Evolutionary conservation across 2,329 filamentous ascomycete genomes (phyloP).

Genomic region (Alternaria gaisen): DNA sequence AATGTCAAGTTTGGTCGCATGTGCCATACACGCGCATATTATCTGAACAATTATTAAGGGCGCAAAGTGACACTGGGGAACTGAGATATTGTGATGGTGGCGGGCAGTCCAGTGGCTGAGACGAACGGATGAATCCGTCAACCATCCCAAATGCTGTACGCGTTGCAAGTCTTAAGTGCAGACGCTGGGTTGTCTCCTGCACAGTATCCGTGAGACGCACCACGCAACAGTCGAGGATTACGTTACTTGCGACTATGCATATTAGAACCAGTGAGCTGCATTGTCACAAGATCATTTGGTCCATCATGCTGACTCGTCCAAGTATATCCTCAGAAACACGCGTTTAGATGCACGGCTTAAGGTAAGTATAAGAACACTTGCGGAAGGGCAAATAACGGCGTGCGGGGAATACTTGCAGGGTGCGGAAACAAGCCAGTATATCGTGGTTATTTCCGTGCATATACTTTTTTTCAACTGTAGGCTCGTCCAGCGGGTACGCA

Average conservation of each 20-base stretch:
- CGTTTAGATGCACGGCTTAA: not conserved
- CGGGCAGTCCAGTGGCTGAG: not conserved
- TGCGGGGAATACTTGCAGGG: not conserved
- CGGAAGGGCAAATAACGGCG: not conserved
- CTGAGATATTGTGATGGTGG: not conserved
- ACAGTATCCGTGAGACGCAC: slow-evolving; percentile 2
- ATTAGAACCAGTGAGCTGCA: not conserved
- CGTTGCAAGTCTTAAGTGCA: not conserved
- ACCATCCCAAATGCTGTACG: not conserved
- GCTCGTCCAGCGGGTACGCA: slow-evolving; percentile 17
- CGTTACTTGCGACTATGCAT: not conserved
- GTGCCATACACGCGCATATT: not conserved
- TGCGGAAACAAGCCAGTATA: slow-evolving; percentile 8
- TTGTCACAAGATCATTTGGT: not conserved
- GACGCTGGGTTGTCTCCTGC: slow-evolving; percentile 5
- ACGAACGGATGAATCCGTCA: not conserved
- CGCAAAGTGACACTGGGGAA: not conserved
- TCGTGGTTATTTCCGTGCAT: not conserved
- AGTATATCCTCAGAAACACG: not conserved
- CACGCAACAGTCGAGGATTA: not conserved
- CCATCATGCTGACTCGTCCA: not conserved
- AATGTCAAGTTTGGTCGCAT: not conserved
- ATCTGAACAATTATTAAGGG: not conserved
- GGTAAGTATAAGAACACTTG: not conserved
- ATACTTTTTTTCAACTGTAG: not conserved